A percentile compares a stretch with the other conserved stretches of the same genome.
phyloP scores from a whole-genome alignment of 306 rosid genomes.

The Comarum palustre region DNA sequence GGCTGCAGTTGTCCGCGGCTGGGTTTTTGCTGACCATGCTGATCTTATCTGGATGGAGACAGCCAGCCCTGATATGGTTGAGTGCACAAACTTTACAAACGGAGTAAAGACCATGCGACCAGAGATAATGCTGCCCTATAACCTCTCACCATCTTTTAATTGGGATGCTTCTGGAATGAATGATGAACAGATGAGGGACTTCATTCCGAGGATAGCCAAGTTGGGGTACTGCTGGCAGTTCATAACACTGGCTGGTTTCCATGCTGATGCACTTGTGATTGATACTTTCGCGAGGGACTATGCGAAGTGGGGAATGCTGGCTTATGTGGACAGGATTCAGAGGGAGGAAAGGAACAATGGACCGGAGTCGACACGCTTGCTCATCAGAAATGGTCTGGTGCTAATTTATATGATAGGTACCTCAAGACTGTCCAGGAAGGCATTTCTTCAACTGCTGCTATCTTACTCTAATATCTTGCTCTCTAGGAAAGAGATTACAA shows the following conservation, averaged over 20 bases:
- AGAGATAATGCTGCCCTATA: constrained; percentile 71
- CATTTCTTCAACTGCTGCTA: constrained; percentile 90
- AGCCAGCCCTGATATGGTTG: constrained; percentile 56
- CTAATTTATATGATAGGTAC: constrained; percentile 85
- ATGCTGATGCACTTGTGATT: constrained; percentile 70
- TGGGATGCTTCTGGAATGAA: constrained; percentile 99
- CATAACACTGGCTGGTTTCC: constrained; percentile 86
- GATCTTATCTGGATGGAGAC: constrained; percentile 97
- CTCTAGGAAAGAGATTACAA: background rate
- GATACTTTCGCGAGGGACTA: constrained; percentile 78
- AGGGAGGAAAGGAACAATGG: constrained; percentile 92
- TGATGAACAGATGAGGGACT: constrained; percentile 66
- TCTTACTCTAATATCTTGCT: background rate
- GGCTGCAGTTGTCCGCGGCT: constrained; percentile 78
- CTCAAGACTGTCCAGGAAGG: constrained; percentile 97
- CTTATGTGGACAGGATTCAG: constrained; percentile 90
- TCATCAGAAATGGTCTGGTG: constrained; percentile 99
- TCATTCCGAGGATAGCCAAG: constrained; percentile 76
- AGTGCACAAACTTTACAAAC: constrained; percentile 69
- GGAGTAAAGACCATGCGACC: constrained; percentile 62
- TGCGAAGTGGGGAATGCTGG: constrained; percentile 84
- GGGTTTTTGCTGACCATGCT: constrained; percentile 76
- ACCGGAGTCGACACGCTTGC: constrained; percentile 93
- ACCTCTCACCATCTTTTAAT: constrained; percentile 91
- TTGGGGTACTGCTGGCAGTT: constrained; percentile 93